Evolutionary conservation across 164 flowering plant species (phyloP), one percentile per base, ranked within the genome.

Genomic region (Tinospora cordifolia): DNA sequence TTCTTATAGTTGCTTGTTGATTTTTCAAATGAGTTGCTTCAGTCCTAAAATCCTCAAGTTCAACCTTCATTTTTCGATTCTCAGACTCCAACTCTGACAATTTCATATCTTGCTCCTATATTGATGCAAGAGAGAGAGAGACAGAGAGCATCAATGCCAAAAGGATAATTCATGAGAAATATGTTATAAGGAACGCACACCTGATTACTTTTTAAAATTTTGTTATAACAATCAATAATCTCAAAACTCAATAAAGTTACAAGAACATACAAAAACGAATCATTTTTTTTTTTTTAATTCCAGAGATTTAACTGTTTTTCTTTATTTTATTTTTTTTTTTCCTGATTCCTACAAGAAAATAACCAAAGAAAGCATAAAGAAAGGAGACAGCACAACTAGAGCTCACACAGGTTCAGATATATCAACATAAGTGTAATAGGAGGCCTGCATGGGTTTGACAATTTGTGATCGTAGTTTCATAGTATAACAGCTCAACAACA

Each of bases 1-100:
- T 89, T 77, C 98, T 86, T 75, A 95, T 92, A 64, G 99, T 95
- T 69, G 99, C 96, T 80, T 95, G 99, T 77, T 95, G 99, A 84
- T 95, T 95, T 79, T 90, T 92, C 74, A 95, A 74, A 78, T 92
- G 98, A 73, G 96, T 80, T 72, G 99, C 93, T 83, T 95, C 99
- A 54, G 94, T 80, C 79, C 98, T 85, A 77, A 80, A 95, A 68
- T 95, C 99, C 77, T 95, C 99, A 60, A 95, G 97, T 77, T 95
- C 99, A 72, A 89, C 84, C 84, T 89, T 95, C 99, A 95, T 92
- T 80, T 90, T 95, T 68, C 97, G 84, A 74, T 92, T 95, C 74
- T 89, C 98, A 75, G 97, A 81, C 81, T 95, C 97, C 62, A 95
- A 66, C 67, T 92, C 99, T 73, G 89, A 83, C 64, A 95, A 60